Conservation (phyloP, 1,139 yeast species). For the Saccharomycopsis hybrid region DNA sequence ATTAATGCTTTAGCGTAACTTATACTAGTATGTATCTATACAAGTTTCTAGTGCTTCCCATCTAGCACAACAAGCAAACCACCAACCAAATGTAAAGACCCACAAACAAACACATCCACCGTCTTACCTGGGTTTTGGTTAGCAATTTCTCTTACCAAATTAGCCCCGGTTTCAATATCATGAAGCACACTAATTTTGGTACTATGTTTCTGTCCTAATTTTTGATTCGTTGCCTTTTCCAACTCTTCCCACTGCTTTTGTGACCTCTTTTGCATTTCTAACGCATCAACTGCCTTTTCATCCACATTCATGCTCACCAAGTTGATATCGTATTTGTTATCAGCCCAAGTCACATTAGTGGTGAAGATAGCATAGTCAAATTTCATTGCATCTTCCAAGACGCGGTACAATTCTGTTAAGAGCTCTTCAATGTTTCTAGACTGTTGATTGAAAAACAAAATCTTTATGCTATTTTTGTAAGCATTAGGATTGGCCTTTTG, state of each 20-base stretch:
- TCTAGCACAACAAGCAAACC: slow-evolving; percentile 82
- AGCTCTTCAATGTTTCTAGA: slow-evolving; percentile 76
- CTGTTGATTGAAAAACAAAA: slow-evolving; percentile 87
- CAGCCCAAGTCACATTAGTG: slow-evolving; percentile 87
- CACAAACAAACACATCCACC: slow-evolving; percentile 83
- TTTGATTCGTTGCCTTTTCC: slow-evolving; percentile 32
- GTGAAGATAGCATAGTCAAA: slow-evolving; percentile 81
- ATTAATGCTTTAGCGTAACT: too few relatives aligned
- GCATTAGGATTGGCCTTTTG: slow-evolving; percentile 19
- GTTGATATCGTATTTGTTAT: slow-evolving; percentile 76
- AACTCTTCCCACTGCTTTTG: slow-evolving; percentile 62
- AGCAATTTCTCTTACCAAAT: slow-evolving; percentile 38
- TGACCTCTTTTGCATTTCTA: slow-evolving; percentile 74
- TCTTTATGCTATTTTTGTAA: slow-evolving; percentile 26
- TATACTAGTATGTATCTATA: too few relatives aligned
- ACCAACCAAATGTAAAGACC: slow-evolving; percentile 90
- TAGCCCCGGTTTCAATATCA: slow-evolving; percentile 71
- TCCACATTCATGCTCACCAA: slow-evolving; percentile 80
- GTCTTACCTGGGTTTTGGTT: slow-evolving; percentile 25
- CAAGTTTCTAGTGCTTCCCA: too few relatives aligned
- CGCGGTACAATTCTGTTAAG: slow-evolving; percentile 45
- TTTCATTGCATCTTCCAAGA: slow-evolving; percentile 32
- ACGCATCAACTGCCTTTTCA: slow-evolving; percentile 64
- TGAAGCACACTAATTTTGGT: slow-evolving; percentile 38
- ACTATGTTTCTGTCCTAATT: slow-evolving; percentile 13